Evolutionary conservation across 352 stramenopile genomes (phyloP), one percentile per base, ranked within the genome.

Genomic region (Pythium aquatile): DNA sequence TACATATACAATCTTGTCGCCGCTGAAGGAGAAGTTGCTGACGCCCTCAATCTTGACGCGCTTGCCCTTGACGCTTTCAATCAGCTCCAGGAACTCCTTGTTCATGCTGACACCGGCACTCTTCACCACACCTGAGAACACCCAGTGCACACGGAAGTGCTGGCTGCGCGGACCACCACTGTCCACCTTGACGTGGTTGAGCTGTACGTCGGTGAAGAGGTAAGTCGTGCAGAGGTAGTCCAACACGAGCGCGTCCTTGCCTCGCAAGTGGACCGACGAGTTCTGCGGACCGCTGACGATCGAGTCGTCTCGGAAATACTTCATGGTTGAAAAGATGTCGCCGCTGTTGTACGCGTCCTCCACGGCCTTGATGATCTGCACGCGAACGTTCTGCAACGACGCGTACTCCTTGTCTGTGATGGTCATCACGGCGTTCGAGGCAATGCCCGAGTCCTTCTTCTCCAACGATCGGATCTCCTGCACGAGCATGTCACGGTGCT

Each of bases 1-100:
- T 53, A 94, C 85, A 63, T 94, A 94, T 61, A 93, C 84, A 66
- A 94, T 93, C 67, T 94, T 94, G 80, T 94, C 82, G 20, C 83
- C 81, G 54, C 80, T 91, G 61, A 94, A 94, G 6, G 84, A 93
- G 37, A 91, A 94, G 74, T 92, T 94, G 81, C 84, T 93, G 16
- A 94, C 86, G 29, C 86, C 86, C 55, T 94, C 86, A 56, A 94
- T 93, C 51, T 78, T 88, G 32, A 94, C 83, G 39, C 78, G 81
- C 48, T 78, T 81, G 53, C 82, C 83, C 68, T 89, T 86, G 47
- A 94, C 86, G 46, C 85, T 92, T 65, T 90, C 78, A 48, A 94
- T 93, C 24, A 94, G 75, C 53, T 94, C 84, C 11, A 92, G 65
- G 49, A 94, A 94, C 69, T 94, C 86, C 66, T 93, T 93, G 76